Evolutionary conservation across 2,329 filamentous ascomycete species (phyloP), one percentile per base, ranked within the genome.

Genomic region (Triangularia verruculosa): DNA sequence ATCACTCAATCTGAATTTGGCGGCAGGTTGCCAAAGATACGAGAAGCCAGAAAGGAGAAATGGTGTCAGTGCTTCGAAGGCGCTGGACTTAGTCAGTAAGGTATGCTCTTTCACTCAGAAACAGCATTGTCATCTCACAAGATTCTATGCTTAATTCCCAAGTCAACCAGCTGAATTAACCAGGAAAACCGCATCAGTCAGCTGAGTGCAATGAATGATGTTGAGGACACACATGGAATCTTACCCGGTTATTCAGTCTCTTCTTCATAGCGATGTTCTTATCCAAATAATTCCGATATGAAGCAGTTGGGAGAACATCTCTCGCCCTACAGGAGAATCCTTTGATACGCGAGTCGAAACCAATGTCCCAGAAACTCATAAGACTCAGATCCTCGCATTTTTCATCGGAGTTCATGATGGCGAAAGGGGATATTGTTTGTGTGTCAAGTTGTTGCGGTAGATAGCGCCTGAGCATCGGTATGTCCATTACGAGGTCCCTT

Each of bases 21-120:
- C 63, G 25, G 62, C 63, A 9, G 47, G 52, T 17, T 62, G 63
- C 63, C 63, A 65, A 6, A 59, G 57, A 34, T 65, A 24, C 13
- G 57, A 51, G 51, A 65, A 53, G 4, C 57, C 60, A 8, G 27
- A 32, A n/a, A 53, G 53, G 4, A 60, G 51, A 5, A 20, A 24
- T 7, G 60, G 63, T 13, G 60, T 57, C 3, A 62, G 12, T 27
- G 53, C n/a, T n/a, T n/a, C n/a, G n/a, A n/a, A n/a, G n/a, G n/a
- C n/a, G n/a, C n/a, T n/a, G n/a, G n/a, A n/a, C n/a, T n/a, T n/a
- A n/a, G n/a, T n/a, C n/a, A n/a, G n/a, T n/a, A n/a, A n/a, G n/a
- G n/a, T n/a, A n/a, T n/a, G n/a, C n/a, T n/a, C n/a, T n/a, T n/a
- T n/a, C n/a, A n/a, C n/a, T n/a, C n/a, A n/a, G n/a, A n/a, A n/a